phyloP scores from a whole-genome alignment of 2,329 filamentous ascomycete species.

The Aspergillus fructus region DNA sequence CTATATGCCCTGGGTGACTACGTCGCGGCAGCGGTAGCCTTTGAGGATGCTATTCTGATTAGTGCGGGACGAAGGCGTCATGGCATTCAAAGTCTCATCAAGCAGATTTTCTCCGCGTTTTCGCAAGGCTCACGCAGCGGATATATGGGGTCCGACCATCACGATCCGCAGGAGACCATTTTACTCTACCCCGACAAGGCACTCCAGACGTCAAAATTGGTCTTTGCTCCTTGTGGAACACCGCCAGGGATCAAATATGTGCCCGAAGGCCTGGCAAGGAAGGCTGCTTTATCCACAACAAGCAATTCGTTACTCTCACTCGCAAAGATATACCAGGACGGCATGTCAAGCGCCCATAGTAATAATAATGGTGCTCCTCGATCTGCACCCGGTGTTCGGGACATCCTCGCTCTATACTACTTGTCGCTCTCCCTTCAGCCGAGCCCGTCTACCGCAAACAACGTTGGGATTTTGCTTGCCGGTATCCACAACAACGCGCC shows the following conservation, averaged over 20 bases:
- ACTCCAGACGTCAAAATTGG: conserved; percentile 74
- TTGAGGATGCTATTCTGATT: conserved; percentile 92
- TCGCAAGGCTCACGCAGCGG: conserved; percentile 46
- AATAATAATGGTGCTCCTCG: conserved; percentile 53
- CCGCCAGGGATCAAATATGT: conserved; percentile 78
- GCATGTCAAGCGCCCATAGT: conserved; percentile 71
- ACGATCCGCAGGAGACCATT: conserved; percentile 58
- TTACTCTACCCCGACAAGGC: conserved; percentile 81
- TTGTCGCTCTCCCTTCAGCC: conserved; percentile 90
- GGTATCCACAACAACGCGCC: conserved; percentile 74
- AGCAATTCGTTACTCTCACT: conserved; percentile 93
- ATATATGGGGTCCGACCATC: conserved; percentile 36
- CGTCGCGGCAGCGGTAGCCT: conserved; percentile 75
- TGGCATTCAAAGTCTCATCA: conserved; percentile 76
- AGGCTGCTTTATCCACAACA: conserved; percentile 83
- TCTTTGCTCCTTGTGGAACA: conserved; percentile 74
- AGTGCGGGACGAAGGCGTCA: conserved; percentile 70
- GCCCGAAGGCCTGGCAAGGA: conserved; percentile 67
- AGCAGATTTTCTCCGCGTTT: conserved; percentile 71
- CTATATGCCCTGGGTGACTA: conserved; percentile 87
- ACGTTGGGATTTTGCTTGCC: conserved; percentile 94
- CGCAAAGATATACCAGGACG: conserved; percentile 97
- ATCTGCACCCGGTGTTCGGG: conserved; percentile 74
- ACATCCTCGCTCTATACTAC: conserved; percentile 94
- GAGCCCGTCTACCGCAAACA: conserved; percentile 96